phyloP scores from a whole-genome alignment of 179 eudicot genomes.

The Amaranthus tricolor region DNA sequence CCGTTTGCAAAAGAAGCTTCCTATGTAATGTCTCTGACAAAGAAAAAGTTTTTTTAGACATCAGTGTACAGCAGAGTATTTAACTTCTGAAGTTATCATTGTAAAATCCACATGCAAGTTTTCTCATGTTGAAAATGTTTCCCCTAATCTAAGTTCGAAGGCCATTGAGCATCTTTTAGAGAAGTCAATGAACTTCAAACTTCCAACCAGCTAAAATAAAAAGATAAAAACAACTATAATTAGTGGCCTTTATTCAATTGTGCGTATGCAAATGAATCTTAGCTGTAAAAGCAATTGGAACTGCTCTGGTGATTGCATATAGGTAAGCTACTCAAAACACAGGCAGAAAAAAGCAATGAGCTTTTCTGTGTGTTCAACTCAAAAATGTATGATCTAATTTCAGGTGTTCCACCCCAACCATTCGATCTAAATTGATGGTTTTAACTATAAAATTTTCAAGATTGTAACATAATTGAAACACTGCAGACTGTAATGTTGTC shows the following conservation, averaged over 20 bases:
- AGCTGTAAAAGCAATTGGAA: not conserved
- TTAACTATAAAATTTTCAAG: not conserved
- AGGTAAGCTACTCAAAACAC: not conserved
- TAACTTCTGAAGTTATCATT: not conserved
- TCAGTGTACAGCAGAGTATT: constrained; percentile 12
- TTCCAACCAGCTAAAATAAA: not conserved
- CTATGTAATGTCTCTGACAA: constrained; percentile 56
- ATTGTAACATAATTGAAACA: not conserved
- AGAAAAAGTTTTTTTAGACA: not conserved
- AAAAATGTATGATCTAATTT: too few species aligned
- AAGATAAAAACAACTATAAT: not conserved
- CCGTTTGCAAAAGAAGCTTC: constrained; percentile 62
- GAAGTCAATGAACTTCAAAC: not conserved
- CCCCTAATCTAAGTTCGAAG: not conserved
- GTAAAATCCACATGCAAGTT: constrained; percentile 4
- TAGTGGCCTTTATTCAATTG: not conserved
- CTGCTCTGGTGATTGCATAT: not conserved
- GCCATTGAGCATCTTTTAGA: not conserved
- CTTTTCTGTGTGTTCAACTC: not conserved
- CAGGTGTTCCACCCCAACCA: too few species aligned
- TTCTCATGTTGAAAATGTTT: not conserved
- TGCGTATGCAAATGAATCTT: not conserved
- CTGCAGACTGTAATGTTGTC: not conserved
- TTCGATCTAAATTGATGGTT: too few species aligned
- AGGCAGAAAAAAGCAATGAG: too few species aligned